Evolutionary conservation across 2,329 filamentous ascomycete species (phyloP).

Genomic region (Immersiporthe knoxdaviesiana): DNA sequence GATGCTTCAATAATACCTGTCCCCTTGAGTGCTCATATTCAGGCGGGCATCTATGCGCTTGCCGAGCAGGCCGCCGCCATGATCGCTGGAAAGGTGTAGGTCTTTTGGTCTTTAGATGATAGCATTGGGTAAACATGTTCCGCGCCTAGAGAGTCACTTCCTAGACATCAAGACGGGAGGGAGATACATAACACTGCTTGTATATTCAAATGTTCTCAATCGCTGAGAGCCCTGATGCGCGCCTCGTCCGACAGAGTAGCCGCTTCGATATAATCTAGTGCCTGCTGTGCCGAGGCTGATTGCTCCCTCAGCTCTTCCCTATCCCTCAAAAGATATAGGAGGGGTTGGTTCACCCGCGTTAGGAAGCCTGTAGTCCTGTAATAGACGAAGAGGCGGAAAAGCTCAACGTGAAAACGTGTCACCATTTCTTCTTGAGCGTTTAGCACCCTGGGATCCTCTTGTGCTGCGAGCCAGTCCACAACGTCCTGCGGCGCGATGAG

Average conservation of each 20-base stretch:
- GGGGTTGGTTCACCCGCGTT: no score
- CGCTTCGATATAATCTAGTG: not conserved
- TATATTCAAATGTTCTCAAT: not conserved
- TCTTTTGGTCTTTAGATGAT: not conserved
- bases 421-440: not conserved
- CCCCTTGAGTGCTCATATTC: conserved; percentile 23
- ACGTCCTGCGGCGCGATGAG: not conserved
- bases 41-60: conserved; percentile 20
- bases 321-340: no score
- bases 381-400: not conserved
- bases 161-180: not conserved
- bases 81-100: conserved; percentile 13
- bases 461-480: not conserved
- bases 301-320: not conserved
- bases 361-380: no score
- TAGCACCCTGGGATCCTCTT: not conserved
- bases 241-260: not conserved
- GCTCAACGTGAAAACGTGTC: not conserved
- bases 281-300: not conserved
- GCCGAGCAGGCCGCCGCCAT: conserved; percentile 18
- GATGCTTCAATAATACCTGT: conserved; percentile 44
- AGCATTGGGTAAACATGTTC: no score
- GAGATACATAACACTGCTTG: not conserved
- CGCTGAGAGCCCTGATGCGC: not conserved
- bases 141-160: not conserved